Conservation (phyloP, 257 asterid genomes). For the Coffea canephora region DNA sequence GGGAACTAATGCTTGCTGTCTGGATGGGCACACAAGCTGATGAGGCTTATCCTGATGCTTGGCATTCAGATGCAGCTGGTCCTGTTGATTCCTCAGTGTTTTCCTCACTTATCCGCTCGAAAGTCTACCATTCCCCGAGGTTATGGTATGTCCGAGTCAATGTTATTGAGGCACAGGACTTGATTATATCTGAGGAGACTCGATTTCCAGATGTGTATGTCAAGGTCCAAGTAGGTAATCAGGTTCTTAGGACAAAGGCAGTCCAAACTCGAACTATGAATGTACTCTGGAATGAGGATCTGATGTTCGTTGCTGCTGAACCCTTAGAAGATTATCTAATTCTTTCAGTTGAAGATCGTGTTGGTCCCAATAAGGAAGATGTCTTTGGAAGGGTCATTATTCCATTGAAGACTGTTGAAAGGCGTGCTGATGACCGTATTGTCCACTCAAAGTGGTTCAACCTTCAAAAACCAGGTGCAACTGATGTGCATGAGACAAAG, state of each 20-base stretch:
- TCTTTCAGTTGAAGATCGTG: slow-evolving; percentile 71
- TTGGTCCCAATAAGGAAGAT: slow-evolving; percentile 69
- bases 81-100: slow-evolving; percentile 45
- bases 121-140: slow-evolving; percentile 84
- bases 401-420: slow-evolving; percentile 60
- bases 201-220: slow-evolving; percentile 59
- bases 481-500: slow-evolving; percentile 58
- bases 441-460: slow-evolving; percentile 69
- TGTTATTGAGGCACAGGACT: slow-evolving; percentile 87
- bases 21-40: slow-evolving; percentile 99
- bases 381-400: slow-evolving; percentile 55
- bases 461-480: slow-evolving; percentile 44
- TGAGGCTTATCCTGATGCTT: slow-evolving; percentile 94
- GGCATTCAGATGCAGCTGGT: slow-evolving; percentile 73
- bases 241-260: slow-evolving; percentile 58
- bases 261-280: slow-evolving; percentile 54
- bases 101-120: slow-evolving; percentile 61
- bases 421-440: slow-evolving; percentile 64
- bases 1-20: slow-evolving; percentile 88
- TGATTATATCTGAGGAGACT: slow-evolving; percentile 51
- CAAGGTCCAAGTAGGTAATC: slow-evolving; percentile 74
- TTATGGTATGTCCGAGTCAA: slow-evolving; percentile 81
- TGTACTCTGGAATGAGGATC: slow-evolving; percentile 77
- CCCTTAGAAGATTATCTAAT: slow-evolving; percentile 80
- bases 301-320: slow-evolving; percentile 90